These are phyloP conservation scores for Teratosphaeria destructans DNA, from an alignment of 2,329 filamentous ascomycete genomes.

Conservation along the genomic window DNA sequence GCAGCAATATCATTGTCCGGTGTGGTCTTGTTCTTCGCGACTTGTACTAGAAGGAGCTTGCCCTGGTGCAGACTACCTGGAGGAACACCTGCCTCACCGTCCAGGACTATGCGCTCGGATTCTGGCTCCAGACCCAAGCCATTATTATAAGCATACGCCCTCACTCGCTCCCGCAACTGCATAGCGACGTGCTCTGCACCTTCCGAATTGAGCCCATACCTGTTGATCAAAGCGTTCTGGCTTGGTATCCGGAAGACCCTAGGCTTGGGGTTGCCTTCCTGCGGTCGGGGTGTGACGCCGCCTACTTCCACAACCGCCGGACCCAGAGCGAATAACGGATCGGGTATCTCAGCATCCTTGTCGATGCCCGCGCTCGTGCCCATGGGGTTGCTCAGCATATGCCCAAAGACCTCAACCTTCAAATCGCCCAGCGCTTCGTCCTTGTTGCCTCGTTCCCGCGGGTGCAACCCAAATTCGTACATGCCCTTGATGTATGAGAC, in stretches of 20 bases:
- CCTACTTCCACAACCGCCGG: constrained; percentile 85
- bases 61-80: constrained; percentile 70
- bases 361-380: constrained; percentile 93
- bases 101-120: constrained; percentile 61
- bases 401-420: constrained; percentile 62
- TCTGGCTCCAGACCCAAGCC: constrained; percentile 55
- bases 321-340: constrained; percentile 73
- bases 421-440: constrained; percentile 43
- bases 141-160: constrained; percentile 60
- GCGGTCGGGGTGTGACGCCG: constrained; percentile 76
- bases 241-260: constrained; percentile 78
- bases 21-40: constrained; percentile 94
- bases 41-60: constrained; percentile 75
- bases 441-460: constrained; percentile 63
- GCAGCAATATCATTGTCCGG: constrained; percentile 75
- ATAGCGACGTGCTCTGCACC: constrained; percentile 81
- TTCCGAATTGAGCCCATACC: constrained; percentile 87
- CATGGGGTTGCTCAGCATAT: constrained; percentile 70
- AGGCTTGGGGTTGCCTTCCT: constrained; percentile 77
- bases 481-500: constrained; percentile 61
- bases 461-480: constrained; percentile 65
- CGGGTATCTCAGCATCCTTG: constrained; percentile 84
- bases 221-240: constrained; percentile 83
- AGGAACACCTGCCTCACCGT: constrained; percentile 66
- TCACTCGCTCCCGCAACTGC: constrained; percentile 64